Conservation (phyloP, 805 yeast species). For the Yarrowia osloensis region DNA sequence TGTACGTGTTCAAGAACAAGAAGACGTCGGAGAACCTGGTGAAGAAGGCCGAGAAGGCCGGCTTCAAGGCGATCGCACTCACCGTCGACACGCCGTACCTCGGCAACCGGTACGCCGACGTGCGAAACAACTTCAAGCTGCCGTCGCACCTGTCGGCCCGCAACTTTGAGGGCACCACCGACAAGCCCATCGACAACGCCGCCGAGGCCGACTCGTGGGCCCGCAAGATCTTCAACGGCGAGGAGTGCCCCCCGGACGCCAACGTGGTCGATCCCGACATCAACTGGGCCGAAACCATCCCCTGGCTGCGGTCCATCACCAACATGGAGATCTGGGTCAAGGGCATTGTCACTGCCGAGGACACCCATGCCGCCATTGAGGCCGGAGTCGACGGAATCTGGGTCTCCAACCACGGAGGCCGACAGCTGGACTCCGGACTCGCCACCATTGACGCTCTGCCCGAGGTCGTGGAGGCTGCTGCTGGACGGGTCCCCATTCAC, state of each 20-base stretch:
- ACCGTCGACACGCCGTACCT: constrained; percentile 59
- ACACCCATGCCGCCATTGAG: constrained; percentile 59
- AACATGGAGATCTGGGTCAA: constrained; percentile 55
- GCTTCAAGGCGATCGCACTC: constrained; percentile 50
- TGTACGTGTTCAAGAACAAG: constrained; percentile 41
- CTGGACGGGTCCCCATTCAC: constrained; percentile 55
- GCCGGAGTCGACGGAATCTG: constrained; percentile 64
- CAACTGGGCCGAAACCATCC: constrained; percentile 41
- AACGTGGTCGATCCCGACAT: constrained; percentile 39
- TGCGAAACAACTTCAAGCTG: constrained; percentile 37
- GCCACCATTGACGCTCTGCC: constrained; percentile 68
- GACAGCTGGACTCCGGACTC: constrained; percentile 65
- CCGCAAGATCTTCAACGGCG: constrained; percentile 33
- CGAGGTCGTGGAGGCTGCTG: constrained; percentile 49
- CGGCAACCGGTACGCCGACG: constrained; percentile 57
- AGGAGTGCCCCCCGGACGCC: constrained; percentile 31
- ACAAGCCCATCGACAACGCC: constrained; percentile 37
- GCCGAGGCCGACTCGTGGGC: constrained; percentile 36
- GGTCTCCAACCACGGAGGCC: constrained; percentile 74
- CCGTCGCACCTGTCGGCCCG: constrained; percentile 38
- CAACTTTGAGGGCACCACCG: constrained; percentile 35
- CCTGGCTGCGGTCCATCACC: constrained; percentile 42
- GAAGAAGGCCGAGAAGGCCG: constrained; percentile 39
- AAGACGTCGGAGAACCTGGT: constrained; percentile 38
- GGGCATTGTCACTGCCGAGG: constrained; percentile 70